phyloP scores from a whole-genome alignment of 2,329 filamentous ascomycete genomes.

The Talaromyces sp. region DNA sequence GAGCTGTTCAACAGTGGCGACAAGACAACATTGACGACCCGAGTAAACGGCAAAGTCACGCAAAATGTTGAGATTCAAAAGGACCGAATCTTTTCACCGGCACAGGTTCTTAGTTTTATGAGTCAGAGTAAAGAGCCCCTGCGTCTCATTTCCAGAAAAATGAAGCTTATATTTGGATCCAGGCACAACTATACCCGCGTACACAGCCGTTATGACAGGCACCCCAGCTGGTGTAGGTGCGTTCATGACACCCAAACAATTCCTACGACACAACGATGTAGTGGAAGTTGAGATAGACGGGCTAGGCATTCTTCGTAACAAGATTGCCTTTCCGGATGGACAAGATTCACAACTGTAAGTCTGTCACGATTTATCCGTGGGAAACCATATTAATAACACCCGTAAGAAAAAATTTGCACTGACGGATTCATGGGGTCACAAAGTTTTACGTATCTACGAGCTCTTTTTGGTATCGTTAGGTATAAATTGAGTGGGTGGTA shows the following conservation, averaged over 20 bases:
- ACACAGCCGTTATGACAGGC: constrained; percentile 38
- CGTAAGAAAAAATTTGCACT: background rate
- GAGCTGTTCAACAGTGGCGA: constrained; percentile 26
- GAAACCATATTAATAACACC: background rate
- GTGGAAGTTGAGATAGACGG: constrained; percentile 15
- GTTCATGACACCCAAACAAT: background rate
- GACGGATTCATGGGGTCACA: background rate
- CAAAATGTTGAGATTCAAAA: constrained; percentile 32
- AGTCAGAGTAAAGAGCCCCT: constrained; percentile 5
- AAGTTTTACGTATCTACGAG: background rate
- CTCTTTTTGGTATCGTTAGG: background rate
- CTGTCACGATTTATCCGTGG: background rate
- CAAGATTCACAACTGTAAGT: constrained; percentile 8
- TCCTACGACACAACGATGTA: constrained; percentile 12
- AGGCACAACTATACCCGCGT: constrained; percentile 34
- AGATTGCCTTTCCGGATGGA: constrained; percentile 4
- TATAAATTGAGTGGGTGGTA: background rate
- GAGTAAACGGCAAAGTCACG: constrained; percentile 32
- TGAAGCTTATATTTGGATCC: constrained; percentile 19
- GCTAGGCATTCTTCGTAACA: constrained; percentile 3
- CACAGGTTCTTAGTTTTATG: constrained; percentile 28
- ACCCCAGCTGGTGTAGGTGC: constrained; percentile 30
- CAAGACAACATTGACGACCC: constrained; percentile 25
- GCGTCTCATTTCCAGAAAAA: background rate
- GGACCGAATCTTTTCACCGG: constrained; percentile 35